Evolutionary conservation across 345 rosid species (phyloP).

Genomic region (Punica granatum): DNA sequence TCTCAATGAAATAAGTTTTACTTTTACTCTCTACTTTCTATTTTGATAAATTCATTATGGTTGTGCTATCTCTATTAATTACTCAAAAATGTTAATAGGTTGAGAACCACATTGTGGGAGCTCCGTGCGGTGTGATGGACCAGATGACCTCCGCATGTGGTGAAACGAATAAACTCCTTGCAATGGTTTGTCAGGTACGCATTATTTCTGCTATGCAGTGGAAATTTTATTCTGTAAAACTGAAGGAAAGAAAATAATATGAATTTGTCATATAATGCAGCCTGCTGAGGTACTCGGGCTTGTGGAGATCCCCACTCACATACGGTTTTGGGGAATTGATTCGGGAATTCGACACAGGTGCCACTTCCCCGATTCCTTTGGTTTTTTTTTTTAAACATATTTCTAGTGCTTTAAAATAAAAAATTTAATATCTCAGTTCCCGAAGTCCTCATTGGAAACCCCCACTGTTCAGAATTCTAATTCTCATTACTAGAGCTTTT

Average conservation of each 20-base stretch:
- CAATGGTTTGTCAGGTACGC: constrained; percentile 95
- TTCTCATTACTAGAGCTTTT: no score
- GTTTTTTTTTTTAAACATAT: background rate
- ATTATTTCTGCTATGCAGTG: background rate
- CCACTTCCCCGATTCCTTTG: background rate
- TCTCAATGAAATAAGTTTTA: background rate
- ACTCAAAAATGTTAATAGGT: constrained; percentile 34
- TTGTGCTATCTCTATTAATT: background rate
- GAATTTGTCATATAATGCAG: constrained; percentile 27
- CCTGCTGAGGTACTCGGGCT: constrained; percentile 98
- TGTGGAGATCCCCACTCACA: constrained; percentile 90
- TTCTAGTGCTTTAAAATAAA: background rate
- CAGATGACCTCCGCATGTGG: constrained; percentile 99
- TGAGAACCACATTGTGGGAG: constrained; percentile 99
- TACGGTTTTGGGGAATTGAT: constrained; percentile 98
- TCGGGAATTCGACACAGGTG: constrained; percentile 99
- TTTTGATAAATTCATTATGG: background rate
- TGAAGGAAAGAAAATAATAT: background rate
- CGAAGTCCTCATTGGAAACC: no score
- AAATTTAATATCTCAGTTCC: no score
- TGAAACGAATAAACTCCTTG: constrained; percentile 92
- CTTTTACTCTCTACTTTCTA: background rate
- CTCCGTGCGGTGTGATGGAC: constrained; percentile 99
- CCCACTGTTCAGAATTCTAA: background rate
- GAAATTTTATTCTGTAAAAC: background rate